phyloP scores from a whole-genome alignment of 345 rosid genomes.

The Lepidium aucheri region DNA sequence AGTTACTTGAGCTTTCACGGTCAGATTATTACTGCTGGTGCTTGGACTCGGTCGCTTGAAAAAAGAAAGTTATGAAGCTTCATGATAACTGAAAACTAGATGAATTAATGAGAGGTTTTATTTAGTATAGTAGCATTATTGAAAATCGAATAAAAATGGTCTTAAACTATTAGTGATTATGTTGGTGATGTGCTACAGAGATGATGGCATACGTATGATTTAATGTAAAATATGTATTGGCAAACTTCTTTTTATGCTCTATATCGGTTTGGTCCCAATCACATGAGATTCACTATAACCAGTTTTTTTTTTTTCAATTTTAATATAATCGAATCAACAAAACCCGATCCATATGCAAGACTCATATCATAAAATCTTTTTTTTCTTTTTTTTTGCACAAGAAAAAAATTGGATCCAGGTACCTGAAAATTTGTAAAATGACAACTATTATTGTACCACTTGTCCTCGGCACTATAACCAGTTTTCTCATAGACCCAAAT shows the following conservation, averaged over 20 bases:
- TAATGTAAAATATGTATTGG: background rate
- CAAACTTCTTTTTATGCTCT: background rate
- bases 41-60: conserved; percentile 40
- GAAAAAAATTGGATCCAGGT: no score
- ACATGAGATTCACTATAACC: background rate
- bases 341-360: no score
- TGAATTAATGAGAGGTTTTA: background rate
- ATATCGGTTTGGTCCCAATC: background rate
- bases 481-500: background rate
- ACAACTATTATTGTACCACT: no score
- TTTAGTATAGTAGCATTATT: background rate
- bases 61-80: background rate
- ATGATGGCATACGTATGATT: background rate
- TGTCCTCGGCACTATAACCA: no score
- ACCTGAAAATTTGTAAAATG: no score
- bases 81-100: background rate
- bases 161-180: background rate
- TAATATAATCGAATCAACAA: no score
- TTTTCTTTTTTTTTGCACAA: no score
- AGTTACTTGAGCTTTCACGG: conserved; percentile 53
- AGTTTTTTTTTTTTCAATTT: no score
- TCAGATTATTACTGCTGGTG: conserved; percentile 93
- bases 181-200: background rate
- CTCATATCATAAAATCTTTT: no score
- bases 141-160: background rate